Base-by-base conservation (phyloP, 2,329 filamentous ascomycete species). In the Aspergillus japonicus region DNA sequence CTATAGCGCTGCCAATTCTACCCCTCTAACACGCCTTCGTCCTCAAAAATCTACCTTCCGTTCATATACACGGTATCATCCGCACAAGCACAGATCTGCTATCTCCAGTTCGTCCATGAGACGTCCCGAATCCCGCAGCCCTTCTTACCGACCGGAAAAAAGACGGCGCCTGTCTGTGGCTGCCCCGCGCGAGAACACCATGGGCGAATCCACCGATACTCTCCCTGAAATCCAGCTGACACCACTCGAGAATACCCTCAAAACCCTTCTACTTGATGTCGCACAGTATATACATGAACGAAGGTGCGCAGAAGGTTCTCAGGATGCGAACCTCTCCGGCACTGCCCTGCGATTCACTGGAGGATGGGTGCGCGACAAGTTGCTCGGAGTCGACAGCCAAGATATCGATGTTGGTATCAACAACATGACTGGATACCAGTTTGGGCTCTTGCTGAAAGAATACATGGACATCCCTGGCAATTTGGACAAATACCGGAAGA, bases 251-350 rank as follows among this genome's bases (percentile, higher is more conserved):
- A 78, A 82, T 47, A 88, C 87, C 64, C 82, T 97, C 44, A 88
- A 89, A 62, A 76, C 79, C n/a, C 83, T 97, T 12, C 83, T 98
- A 21, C 82, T 97, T 19, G 91, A 96, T 71, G 90, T 92, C n/a
- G 91, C 90, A 24, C 75, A 82, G 11, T 89, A 87, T 69, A 87
- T 92, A n/a, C 64, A 66, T 16, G 63, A 75, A 10, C 64, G 66
- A 19, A 54, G 59, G 6, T 52, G 64, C 62, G 84, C 90, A 47
- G 63, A 71, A 11, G 72, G 71, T 26, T 69, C 76, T 3, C 66
- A 64, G 2, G 57, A 66, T 51, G 61, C 50, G 5, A 52, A 59
- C 1, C 47, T 58, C 14, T 64, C 68, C 2, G 64, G 70, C 10
- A 75, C 79, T 4, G 73, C 79, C 11, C 66, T 82, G 23, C 73